Percentiles rank a stretch among this genome's conserved stretches.
Evolutionary conservation across 441 rosid species (phyloP).

Genomic region (Adansonia grandidieri): DNA sequence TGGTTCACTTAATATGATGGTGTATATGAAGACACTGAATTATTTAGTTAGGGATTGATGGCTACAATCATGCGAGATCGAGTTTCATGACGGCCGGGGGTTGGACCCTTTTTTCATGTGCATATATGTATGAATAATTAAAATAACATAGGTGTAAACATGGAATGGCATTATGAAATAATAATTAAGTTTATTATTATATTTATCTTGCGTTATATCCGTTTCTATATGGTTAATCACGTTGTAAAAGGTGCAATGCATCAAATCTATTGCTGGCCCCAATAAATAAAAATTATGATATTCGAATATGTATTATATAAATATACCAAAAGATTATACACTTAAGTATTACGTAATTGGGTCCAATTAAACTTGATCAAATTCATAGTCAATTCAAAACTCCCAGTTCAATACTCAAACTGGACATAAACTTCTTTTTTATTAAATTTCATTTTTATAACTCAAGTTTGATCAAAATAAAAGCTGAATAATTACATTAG

Average conservation of each 20-base stretch:
- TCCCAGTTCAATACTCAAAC: too few species aligned
- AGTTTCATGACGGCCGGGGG: not conserved
- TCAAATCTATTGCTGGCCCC: not conserved
- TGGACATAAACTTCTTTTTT: too few species aligned
- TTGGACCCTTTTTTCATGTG: not conserved
- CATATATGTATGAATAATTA: not conserved
- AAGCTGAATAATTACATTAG: too few species aligned
- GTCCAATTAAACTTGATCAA: too few species aligned
- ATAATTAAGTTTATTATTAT: slow-evolving; percentile 1
- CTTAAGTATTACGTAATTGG: too few species aligned
- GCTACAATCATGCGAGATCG: slow-evolving; percentile 5
- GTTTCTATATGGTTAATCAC: not conserved
- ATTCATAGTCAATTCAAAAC: too few species aligned
- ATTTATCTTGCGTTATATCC: slow-evolving; percentile 7
- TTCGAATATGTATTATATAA: too few species aligned
- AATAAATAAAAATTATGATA: not conserved
- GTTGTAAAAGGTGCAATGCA: not conserved
- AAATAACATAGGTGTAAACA: not conserved
- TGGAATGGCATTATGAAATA: not conserved
- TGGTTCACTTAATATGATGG: not conserved
- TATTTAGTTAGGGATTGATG: not conserved
- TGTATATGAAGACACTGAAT: not conserved
- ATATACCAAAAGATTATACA: too few species aligned
- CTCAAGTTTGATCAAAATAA: too few species aligned
- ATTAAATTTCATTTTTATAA: too few species aligned